Evolutionary conservation across 768 basidiomycete genomes (phyloP).

Genomic region (Dacryopinax spathularia): DNA sequence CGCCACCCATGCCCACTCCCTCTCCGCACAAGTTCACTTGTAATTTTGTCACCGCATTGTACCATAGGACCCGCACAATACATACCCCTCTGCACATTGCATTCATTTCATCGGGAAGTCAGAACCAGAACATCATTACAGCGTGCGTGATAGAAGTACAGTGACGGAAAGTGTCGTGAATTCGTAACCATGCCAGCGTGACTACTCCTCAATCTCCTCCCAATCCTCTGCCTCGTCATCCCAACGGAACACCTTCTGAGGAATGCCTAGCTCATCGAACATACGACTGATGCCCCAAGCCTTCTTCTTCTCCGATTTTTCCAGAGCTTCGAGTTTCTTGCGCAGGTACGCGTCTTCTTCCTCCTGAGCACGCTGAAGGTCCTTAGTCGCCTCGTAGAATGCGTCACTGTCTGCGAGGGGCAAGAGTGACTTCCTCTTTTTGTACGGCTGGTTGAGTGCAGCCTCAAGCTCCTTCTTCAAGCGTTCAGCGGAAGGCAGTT

Average conservation of each 20-base stretch:
- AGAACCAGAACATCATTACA: neutral
- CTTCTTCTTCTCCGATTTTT: neutral
- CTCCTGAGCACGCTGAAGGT: neutral
- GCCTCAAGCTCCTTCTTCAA: neutral
- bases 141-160: neutral
- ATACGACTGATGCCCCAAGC: neutral
- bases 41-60: slow-evolving; percentile 3
- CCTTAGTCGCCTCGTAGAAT: neutral
- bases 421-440: neutral
- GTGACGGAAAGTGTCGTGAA: neutral
- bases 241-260: neutral
- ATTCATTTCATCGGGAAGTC: neutral
- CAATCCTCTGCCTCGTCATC: slow-evolving; percentile 18
- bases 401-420: neutral
- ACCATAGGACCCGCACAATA: slow-evolving; percentile 4
- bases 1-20: neutral
- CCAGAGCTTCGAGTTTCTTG: neutral
- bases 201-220: slow-evolving; percentile 17
- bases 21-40: neutral
- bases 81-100: neutral
- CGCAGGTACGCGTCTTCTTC: neutral
- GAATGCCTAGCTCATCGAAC: neutral
- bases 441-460: neutral
- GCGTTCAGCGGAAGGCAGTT: neutral
- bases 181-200: neutral